These are phyloP conservation scores for Puccinia triticina DNA, from an alignment of 1,284 basidiomycete species.

Conservation along the genomic window DNA sequence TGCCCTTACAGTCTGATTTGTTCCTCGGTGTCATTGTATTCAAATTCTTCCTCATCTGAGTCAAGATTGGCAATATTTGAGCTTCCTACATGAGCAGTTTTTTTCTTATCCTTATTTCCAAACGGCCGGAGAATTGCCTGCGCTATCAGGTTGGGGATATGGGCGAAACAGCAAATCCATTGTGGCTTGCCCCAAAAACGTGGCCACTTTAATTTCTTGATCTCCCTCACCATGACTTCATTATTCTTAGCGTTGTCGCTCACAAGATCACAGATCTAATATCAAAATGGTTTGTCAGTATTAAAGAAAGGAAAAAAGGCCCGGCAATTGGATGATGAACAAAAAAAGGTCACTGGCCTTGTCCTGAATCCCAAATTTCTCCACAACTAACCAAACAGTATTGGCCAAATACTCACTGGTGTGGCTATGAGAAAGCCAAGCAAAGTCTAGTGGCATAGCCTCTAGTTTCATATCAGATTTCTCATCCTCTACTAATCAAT, in stretches of 20 bases:
- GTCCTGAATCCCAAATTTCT: neutral
- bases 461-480: neutral
- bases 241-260: constrained; percentile 6
- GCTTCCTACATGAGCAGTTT: neutral
- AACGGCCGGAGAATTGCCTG: neutral
- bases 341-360: too few relatives aligned
- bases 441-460: constrained; percentile 13
- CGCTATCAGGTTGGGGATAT: too few relatives aligned
- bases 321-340: too few relatives aligned
- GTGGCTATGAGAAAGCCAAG: neutral
- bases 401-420: neutral
- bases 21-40: neutral
- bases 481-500: neutral
- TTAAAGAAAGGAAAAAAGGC: neutral
- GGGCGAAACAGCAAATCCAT: too few relatives aligned
- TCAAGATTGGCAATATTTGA: neutral
- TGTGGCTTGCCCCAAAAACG: too few relatives aligned
- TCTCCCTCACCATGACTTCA: too few relatives aligned
- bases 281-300: neutral
- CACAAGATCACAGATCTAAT: constrained; percentile 1
- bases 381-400: neutral
- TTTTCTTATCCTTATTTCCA: neutral
- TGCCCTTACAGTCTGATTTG: too few relatives aligned
- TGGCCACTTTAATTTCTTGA: too few relatives aligned
- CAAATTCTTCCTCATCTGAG: neutral